A percentile compares a stretch with the other conserved stretches of the same genome.
Conservation (phyloP, 495 filamentous ascomycete species). For the Cercophora newfieldiana region DNA sequence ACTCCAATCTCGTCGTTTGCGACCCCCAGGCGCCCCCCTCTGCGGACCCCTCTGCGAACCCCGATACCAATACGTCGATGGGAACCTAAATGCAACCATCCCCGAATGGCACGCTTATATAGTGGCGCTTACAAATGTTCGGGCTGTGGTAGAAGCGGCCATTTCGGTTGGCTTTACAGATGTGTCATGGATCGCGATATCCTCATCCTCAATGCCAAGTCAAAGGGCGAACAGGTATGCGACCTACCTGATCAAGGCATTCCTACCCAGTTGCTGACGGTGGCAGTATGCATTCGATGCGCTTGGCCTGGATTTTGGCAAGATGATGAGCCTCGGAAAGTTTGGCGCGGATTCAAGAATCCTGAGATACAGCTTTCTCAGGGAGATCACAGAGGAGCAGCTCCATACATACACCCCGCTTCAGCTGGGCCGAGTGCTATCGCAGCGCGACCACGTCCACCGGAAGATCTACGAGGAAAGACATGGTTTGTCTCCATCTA, state of each 20-base stretch:
- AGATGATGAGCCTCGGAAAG: conserved; percentile 31
- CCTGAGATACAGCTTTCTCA: conserved; percentile 46
- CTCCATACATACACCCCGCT: conserved; percentile 43
- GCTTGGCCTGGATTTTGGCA: conserved; percentile 25
- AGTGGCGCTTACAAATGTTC: conserved; percentile 47
- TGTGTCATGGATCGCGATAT: conserved; percentile 61
- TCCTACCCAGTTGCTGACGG: conserved; percentile 4
- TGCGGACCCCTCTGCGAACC: background rate
- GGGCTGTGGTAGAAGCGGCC: conserved; percentile 47
- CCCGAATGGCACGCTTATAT: conserved; percentile 59
- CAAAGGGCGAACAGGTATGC: conserved; percentile 33
- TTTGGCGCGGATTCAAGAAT: conserved; percentile 39
- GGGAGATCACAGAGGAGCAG: conserved; percentile 52
- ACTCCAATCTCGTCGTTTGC: conserved; percentile 19
- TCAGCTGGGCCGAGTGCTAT: conserved; percentile 42
- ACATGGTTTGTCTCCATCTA: background rate
- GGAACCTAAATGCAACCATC: conserved; percentile 55
- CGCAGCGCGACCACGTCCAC: conserved; percentile 43
- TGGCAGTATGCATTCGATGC: conserved; percentile 33
- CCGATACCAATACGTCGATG: conserved; percentile 5
- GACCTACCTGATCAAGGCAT: background rate
- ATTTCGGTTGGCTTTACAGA: conserved; percentile 64
- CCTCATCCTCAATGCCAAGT: conserved; percentile 40
- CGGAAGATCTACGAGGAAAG: conserved; percentile 14
- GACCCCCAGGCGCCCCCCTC: background rate